phyloP scores from a whole-genome alignment of 2,329 filamentous ascomycete species.

The Phialophora tarda region DNA sequence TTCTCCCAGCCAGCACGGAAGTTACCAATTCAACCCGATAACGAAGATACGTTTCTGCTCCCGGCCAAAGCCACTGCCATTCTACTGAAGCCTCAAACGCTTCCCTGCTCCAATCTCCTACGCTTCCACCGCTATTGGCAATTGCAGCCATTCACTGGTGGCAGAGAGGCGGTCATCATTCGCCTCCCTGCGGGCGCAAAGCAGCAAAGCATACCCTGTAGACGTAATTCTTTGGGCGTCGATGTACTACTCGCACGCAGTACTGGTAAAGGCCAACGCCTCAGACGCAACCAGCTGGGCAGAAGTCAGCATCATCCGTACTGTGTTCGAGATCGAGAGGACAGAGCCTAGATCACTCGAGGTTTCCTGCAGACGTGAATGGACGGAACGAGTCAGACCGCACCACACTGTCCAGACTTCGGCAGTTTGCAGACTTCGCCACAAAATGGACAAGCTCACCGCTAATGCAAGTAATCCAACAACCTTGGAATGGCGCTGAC shows the following conservation, averaged over 20 bases:
- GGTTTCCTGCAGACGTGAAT: not conserved
- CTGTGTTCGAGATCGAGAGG: not conserved
- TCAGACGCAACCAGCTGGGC: not conserved
- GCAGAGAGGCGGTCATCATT: not conserved
- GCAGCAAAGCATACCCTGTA: not conserved
- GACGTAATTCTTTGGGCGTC: not conserved
- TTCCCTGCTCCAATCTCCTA: not conserved
- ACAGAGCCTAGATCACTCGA: not conserved
- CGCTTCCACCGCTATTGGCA: not conserved
- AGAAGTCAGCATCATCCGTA: not conserved
- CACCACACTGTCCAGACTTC: constrained; percentile 5
- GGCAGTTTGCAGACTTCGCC: constrained; percentile 18
- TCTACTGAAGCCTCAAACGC: not conserved
- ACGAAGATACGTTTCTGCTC: not conserved
- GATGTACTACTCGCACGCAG: not conserved
- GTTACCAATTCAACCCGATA: not conserved
- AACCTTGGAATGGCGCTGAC: constrained; percentile 26
- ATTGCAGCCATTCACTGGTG: not conserved
- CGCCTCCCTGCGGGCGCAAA: not conserved
- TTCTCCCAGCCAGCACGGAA: not conserved
- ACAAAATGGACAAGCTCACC: constrained; percentile 26
- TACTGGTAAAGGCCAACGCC: not conserved
- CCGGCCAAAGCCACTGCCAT: not conserved
- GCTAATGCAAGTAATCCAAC: constrained; percentile 34
- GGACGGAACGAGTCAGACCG: constrained; percentile 18